Evolutionary conservation across 176 grass and related monocot genomes (phyloP), one percentile per base, ranked within the genome.

Genomic region (Echinochloa phyllopogon): DNA sequence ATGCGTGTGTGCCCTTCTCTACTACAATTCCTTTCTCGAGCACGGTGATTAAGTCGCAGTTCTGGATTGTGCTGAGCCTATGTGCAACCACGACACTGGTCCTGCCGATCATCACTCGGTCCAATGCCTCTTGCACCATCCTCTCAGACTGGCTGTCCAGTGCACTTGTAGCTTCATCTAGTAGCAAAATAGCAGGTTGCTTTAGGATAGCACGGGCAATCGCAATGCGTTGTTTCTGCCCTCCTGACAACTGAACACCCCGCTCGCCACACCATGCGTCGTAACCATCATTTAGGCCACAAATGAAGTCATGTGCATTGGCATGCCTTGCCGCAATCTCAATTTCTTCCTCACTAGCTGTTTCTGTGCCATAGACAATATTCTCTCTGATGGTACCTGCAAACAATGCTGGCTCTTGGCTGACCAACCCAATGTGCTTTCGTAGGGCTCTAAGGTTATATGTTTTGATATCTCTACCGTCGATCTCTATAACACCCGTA

Each of bases 81-180:
- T 97, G 94, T 39, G 94, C 94, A 37, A 97, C 90, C 56, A 97
- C 90, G 5, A 97, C 69, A 24, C 90, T 97, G 27, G 94, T 97
- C 76, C 94, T 84, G 17, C 92, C 90, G 20, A 93, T 81, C 91
- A 96, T 93, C 55, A 96, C 81, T n/a, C 92, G 76, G 18, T 97
- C 92, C 68, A 97, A 27, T 74, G 94, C 94, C 37, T 88, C 90
- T 72, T 94, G 94, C 58, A 97, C 92, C 15, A 88, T 81, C 41
- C 94, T 94, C 62, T 97, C 94, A 0, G 94, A 97, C 67, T 97
- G 92, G 64, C 90, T 91, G 39, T 97, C 94, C 3, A 97, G 77
- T 18, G 94, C 94, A 65, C 94, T 97, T 33, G 94, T 97, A 37
- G 94, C 94, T 80, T 94, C 94, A 64, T 97, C 94, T 8, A 97